Percentiles rank a stretch among this genome's conserved stretches.
Conservation (phyloP, 2,329 filamentous ascomycete species). For the Nigrospora sphaerica region DNA sequence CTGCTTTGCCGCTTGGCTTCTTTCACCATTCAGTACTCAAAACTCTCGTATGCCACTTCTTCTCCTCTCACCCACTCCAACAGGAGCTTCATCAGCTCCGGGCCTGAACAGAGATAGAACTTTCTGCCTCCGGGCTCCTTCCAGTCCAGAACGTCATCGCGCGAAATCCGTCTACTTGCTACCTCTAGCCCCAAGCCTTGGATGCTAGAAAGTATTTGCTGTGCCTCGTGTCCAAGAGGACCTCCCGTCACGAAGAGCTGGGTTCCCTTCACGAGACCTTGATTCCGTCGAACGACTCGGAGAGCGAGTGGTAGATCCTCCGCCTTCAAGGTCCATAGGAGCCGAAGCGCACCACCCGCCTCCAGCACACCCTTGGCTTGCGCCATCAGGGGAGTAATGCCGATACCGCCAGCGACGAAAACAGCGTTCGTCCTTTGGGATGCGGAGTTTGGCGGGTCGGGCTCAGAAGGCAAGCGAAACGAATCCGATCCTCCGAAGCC, state of each 20-base stretch:
- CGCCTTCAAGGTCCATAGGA: conserved; percentile 62
- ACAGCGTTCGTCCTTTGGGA: conserved; percentile 26
- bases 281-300: conserved; percentile 48
- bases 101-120: conserved; percentile 44
- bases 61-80: conserved; percentile 48
- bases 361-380: conserved; percentile 49
- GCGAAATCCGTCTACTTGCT: conserved; percentile 28
- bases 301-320: conserved; percentile 57
- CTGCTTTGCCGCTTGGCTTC: not conserved
- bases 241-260: conserved; percentile 59
- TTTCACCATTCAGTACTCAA: conserved; percentile 44
- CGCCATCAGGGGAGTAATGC: conserved; percentile 74
- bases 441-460: conserved; percentile 11
- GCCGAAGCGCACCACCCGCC: conserved; percentile 28
- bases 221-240: conserved; percentile 15
- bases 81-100: conserved; percentile 30
- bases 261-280: conserved; percentile 42
- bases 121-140: conserved; percentile 35
- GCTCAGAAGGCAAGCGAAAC: conserved; percentile 27
- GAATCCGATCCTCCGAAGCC: conserved; percentile 62
- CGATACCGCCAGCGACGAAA: conserved; percentile 74
- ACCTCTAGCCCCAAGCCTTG: conserved; percentile 26
- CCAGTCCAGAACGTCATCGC: conserved; percentile 32
- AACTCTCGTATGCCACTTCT: conserved; percentile 51
- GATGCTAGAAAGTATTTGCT: conserved; percentile 25